A percentile compares a stretch with the other conserved stretches of the same genome.
Evolutionary conservation across 2,329 filamentous ascomycete genomes (phyloP).

Genomic region (Colletotrichum sp.): DNA sequence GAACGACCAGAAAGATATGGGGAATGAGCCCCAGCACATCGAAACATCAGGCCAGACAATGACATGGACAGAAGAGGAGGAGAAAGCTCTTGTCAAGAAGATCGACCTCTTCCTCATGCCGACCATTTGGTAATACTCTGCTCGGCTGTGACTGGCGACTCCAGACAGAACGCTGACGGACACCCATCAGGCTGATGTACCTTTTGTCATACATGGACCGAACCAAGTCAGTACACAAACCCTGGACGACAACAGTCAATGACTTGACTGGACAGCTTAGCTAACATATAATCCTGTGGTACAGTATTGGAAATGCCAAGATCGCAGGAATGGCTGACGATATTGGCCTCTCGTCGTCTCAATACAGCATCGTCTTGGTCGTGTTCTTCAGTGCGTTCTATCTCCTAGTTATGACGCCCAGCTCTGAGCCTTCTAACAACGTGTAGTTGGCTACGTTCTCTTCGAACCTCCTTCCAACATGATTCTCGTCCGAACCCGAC

Average conservation of each 20-base stretch:
- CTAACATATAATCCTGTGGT: neutral
- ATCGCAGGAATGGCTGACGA: slow-evolving; percentile 51
- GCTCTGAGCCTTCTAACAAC: slow-evolving; percentile 26
- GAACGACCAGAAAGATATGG: neutral
- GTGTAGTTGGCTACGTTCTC: slow-evolving; percentile 64
- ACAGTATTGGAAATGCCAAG: slow-evolving; percentile 58
- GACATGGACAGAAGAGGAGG: slow-evolving; percentile 27
- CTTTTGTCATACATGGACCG: slow-evolving; percentile 65
- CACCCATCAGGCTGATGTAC: slow-evolving; percentile 39
- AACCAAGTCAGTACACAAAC: slow-evolving; percentile 42
- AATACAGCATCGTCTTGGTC: slow-evolving; percentile 63
- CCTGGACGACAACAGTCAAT: too few relatives aligned
- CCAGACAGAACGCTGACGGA: neutral
- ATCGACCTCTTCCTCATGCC: slow-evolving; percentile 46
- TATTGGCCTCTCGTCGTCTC: slow-evolving; percentile 57
- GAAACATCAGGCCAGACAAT: neutral
- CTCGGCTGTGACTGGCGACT: neutral
- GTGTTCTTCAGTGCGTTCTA: slow-evolving; percentile 63
- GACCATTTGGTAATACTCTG: slow-evolving; percentile 51
- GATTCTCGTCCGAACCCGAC: slow-evolving; percentile 65
- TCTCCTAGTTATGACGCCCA: neutral
- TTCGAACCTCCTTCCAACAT: slow-evolving; percentile 71
- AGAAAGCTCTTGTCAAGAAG: slow-evolving; percentile 38
- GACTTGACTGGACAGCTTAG: too few relatives aligned
- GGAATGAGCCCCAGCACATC: neutral